Percentiles rank a stretch among this genome's conserved stretches.
These are phyloP conservation scores for Eutrema yunnanense DNA, from an alignment of 345 rosid species.

Conservation along the genomic window DNA sequence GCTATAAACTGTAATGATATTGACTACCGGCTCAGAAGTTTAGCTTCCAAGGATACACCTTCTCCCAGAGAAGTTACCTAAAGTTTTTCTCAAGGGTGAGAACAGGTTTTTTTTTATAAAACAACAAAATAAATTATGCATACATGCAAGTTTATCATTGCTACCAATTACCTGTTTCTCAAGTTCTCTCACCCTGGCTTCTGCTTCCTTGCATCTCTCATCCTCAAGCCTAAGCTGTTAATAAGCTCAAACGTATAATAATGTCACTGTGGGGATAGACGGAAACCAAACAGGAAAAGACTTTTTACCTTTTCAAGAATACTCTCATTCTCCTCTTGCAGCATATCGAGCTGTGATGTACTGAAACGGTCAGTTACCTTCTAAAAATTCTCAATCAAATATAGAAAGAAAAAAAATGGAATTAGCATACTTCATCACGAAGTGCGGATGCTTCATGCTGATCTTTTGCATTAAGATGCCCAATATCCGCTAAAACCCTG, in stretches of 20 bases:
- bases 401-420: neutral
- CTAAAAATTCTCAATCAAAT: neutral
- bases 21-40: conserved; percentile 73
- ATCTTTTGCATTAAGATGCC: conserved; percentile 42
- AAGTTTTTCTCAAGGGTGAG: conserved; percentile 14
- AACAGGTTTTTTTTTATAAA: neutral
- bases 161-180: conserved; percentile 73
- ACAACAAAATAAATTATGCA: conserved; percentile 10
- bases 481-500: conserved; percentile 57
- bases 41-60: conserved; percentile 95
- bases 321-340: conserved; percentile 81
- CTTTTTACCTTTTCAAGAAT: conserved; percentile 56
- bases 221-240: conserved; percentile 87
- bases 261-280: neutral
- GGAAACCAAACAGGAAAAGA: neutral
- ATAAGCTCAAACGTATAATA: conserved; percentile 7
- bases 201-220: conserved; percentile 80
- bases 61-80: conserved; percentile 94
- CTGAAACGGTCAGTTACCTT: conserved; percentile 10
- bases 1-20: neutral
- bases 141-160: neutral
- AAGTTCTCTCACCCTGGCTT: conserved; percentile 90
- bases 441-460: conserved; percentile 87
- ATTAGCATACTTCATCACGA: conserved; percentile 73
- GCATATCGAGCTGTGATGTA: conserved; percentile 74